Evolutionary conservation across 495 filamentous ascomycete species (phyloP).

Genomic region (Parathielavia hyrcaniae): DNA sequence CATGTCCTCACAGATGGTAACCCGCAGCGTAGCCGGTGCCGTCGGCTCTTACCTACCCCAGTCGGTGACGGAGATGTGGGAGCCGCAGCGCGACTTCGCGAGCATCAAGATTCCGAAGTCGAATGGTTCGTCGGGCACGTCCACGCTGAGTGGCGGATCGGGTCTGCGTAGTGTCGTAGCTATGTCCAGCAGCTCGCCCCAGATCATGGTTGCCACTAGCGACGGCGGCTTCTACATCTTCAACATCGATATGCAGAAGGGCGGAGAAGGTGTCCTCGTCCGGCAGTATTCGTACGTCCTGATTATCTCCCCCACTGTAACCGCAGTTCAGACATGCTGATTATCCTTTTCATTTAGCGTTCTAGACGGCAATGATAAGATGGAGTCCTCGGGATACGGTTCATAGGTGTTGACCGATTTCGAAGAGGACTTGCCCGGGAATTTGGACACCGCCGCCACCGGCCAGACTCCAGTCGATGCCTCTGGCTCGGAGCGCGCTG

Average conservation of each 20-base stretch:
- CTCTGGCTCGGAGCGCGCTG: background rate
- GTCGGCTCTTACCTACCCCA: constrained; percentile 87
- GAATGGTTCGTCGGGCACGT: constrained; percentile 32
- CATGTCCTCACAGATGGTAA: constrained; percentile 93
- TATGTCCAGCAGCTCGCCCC: constrained; percentile 85
- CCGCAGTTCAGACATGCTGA: background rate
- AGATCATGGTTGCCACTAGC: constrained; percentile 96
- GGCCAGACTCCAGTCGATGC: no score
- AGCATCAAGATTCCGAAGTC: constrained; percentile 87
- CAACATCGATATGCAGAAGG: constrained; percentile 88
- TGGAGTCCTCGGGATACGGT: constrained; percentile 41
- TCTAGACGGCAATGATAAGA: constrained; percentile 47
- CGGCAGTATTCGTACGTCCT: constrained; percentile 78
- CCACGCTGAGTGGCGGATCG: constrained; percentile 25
- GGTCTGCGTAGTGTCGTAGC: constrained; percentile 78
- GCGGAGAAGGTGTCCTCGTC: constrained; percentile 85
- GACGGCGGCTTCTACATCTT: constrained; percentile 94
- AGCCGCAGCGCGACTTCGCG: constrained; percentile 89
- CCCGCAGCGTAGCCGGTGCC: constrained; percentile 79
- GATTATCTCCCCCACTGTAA: background rate
- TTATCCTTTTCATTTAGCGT: constrained; percentile 33
- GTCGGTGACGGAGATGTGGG: constrained; percentile 95
- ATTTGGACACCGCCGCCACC: no score
- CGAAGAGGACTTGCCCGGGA: background rate
- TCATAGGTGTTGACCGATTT: constrained; percentile 16